Conservation (phyloP, 2,329 filamentous ascomycete species). For the Botryosphaeria dothidea region DNA sequence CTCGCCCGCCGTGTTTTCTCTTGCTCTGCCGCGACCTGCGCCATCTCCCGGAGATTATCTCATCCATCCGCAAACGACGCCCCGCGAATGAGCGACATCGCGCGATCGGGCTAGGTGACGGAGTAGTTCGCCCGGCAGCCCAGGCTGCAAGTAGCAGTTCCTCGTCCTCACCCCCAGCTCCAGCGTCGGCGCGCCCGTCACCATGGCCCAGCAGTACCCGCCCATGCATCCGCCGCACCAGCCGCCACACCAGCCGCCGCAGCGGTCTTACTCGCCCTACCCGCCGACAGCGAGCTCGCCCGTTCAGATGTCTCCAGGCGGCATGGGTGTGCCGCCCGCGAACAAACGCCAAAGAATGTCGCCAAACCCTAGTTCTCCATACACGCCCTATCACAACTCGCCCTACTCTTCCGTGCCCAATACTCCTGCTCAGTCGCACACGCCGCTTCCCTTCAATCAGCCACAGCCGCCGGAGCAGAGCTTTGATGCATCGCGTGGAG, state of each 20-base stretch:
- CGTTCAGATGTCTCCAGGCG: conserved; percentile 43
- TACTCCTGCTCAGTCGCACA: conserved; percentile 33
- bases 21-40: background rate
- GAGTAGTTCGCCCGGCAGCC: conserved; percentile 10
- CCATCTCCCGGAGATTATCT: background rate
- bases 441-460: conserved; percentile 51
- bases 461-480: conserved; percentile 38
- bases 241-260: conserved; percentile 42
- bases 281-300: conserved; percentile 41
- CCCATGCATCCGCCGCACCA: conserved; percentile 37
- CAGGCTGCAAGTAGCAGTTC: conserved; percentile 10
- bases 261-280: conserved; percentile 60
- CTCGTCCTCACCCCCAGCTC: background rate
- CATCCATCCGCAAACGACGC: background rate
- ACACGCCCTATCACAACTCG: conserved; percentile 54
- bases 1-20: background rate
- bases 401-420: conserved; percentile 41
- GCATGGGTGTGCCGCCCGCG: conserved; percentile 65
- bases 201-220: conserved; percentile 29
- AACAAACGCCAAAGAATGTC: conserved; percentile 59
- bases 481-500: conserved; percentile 22
- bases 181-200: conserved; percentile 1
- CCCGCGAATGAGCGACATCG: conserved; percentile 15
- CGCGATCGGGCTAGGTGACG: conserved; percentile 12
- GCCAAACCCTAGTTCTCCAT: conserved; percentile 32